phyloP scores from a whole-genome alignment of 495 filamentous ascomycete genomes.

The Hypomontagnella monticulosa region DNA sequence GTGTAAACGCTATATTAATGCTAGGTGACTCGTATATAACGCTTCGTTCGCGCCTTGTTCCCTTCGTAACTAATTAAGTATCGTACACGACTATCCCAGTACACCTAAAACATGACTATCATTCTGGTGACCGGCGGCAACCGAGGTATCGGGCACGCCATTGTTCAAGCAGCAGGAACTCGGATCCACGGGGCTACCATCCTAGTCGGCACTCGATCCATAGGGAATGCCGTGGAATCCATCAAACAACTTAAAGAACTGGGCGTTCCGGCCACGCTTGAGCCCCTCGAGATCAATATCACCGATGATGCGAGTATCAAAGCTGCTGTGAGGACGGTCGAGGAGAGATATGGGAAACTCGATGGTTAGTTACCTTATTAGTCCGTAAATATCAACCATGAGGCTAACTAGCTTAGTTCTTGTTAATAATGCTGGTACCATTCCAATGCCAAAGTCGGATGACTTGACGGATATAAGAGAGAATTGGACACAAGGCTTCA shows the following conservation, averaged over 20 bases:
- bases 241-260: slow-evolving; percentile 10
- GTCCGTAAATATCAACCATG: neutral
- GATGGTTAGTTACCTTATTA: neutral
- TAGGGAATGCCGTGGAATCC: slow-evolving; percentile 8
- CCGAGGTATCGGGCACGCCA: slow-evolving; percentile 49
- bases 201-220: slow-evolving; percentile 44
- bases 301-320: slow-evolving; percentile 18
- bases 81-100: neutral
- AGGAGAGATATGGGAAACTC: slow-evolving; percentile 18
- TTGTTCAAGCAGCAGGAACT: slow-evolving; percentile 43
- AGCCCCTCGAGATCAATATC: slow-evolving; percentile 16
- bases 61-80: neutral
- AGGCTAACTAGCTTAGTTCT: neutral
- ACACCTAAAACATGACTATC: slow-evolving; percentile 28
- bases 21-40: too few species aligned
- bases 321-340: slow-evolving; percentile 14
- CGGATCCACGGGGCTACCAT: slow-evolving; percentile 41
- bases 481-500: slow-evolving; percentile 40
- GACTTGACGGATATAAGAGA: slow-evolving; percentile 20
- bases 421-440: slow-evolving; percentile 17
- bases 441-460: slow-evolving; percentile 10
- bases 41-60: neutral
- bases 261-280: slow-evolving; percentile 16
- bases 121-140: slow-evolving; percentile 54
- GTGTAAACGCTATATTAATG: too few species aligned